These are phyloP conservation scores for Rubroboletus pulcherrimus DNA, from an alignment of 768 basidiomycete species.

Conservation along the genomic window DNA sequence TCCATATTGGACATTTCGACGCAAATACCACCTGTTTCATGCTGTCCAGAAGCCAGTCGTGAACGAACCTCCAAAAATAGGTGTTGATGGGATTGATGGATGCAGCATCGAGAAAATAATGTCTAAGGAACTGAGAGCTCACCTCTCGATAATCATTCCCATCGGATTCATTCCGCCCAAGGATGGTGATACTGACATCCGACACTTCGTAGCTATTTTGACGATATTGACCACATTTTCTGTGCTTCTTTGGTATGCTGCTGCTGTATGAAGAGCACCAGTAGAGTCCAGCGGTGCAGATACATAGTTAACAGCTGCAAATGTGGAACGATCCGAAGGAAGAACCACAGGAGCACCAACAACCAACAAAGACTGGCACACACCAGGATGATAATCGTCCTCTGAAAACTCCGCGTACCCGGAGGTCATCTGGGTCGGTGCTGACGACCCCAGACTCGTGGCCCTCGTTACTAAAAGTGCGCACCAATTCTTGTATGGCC, in stretches of 20 bases:
- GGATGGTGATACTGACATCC: conserved; percentile 75
- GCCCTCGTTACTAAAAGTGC: conserved; percentile 28
- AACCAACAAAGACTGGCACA: conserved; percentile 5
- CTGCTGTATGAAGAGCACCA: conserved; percentile 51
- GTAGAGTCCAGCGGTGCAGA: neutral
- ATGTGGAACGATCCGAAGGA: neutral
- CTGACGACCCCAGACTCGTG: conserved; percentile 33
- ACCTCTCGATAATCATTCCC: conserved; percentile 65
- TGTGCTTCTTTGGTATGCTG: conserved; percentile 64
- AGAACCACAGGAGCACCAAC: neutral
- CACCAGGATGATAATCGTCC: conserved; percentile 51
- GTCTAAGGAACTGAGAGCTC: conserved; percentile 19
- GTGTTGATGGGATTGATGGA: too few species aligned
- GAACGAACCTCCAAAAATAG: neutral
- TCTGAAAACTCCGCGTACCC: conserved; percentile 51
- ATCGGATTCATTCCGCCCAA: conserved; percentile 82
- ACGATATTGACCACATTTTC: conserved; percentile 82
- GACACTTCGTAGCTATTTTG: conserved; percentile 66
- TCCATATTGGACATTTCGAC: conserved; percentile 80
- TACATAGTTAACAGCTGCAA: neutral
- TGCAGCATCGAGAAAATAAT: neutral
- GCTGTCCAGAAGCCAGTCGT: conserved; percentile 9
- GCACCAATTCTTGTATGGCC: conserved; percentile 50
- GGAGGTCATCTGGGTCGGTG: conserved; percentile 50
- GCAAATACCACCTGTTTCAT: conserved; percentile 60